Evolutionary conservation across 2,329 filamentous ascomycete species (phyloP).

Genomic region (Volutella citrinella): DNA sequence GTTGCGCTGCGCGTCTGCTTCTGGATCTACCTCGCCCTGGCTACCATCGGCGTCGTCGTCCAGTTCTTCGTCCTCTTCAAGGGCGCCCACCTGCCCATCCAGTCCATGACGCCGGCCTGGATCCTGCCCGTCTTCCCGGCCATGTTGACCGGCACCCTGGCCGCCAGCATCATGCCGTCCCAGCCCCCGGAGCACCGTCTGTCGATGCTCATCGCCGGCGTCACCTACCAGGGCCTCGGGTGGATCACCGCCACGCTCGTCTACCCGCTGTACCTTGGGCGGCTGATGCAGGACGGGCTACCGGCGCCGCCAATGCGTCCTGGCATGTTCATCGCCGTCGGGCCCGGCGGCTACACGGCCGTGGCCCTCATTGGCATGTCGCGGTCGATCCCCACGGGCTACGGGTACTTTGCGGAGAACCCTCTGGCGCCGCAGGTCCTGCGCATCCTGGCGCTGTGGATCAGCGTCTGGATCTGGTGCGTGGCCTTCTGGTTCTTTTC

Average conservation of each 20-base stretch:
- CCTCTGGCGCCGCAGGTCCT: constrained; percentile 22
- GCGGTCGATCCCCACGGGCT: constrained; percentile 16
- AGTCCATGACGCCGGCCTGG: constrained; percentile 28
- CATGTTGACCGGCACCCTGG: constrained; percentile 25
- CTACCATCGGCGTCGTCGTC: constrained; percentile 20
- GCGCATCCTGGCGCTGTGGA: constrained; percentile 22
- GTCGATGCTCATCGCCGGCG: constrained; percentile 23
- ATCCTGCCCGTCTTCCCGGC: constrained; percentile 29
- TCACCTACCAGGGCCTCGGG: constrained; percentile 25
- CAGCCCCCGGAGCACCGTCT: constrained; percentile 23
- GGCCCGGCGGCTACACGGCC: constrained; percentile 21
- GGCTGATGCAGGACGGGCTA: constrained; percentile 25
- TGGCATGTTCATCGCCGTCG: constrained; percentile 25
- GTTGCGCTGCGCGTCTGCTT: constrained; percentile 45
- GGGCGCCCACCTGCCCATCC: constrained; percentile 22
- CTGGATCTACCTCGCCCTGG: constrained; percentile 47
- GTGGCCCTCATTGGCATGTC: constrained; percentile 26
- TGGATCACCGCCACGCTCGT: constrained; percentile 24
- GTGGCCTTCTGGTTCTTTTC: constrained; percentile 26
- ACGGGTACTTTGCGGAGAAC: constrained; percentile 24
- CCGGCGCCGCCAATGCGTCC: constrained; percentile 24
- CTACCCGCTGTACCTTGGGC: constrained; percentile 22
- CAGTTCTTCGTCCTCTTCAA: constrained; percentile 30
- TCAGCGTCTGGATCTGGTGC: constrained; percentile 25
- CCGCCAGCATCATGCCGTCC: constrained; percentile 19